phyloP scores from a whole-genome alignment of 331 rosid genomes.

The Dryas integrifolia region DNA sequence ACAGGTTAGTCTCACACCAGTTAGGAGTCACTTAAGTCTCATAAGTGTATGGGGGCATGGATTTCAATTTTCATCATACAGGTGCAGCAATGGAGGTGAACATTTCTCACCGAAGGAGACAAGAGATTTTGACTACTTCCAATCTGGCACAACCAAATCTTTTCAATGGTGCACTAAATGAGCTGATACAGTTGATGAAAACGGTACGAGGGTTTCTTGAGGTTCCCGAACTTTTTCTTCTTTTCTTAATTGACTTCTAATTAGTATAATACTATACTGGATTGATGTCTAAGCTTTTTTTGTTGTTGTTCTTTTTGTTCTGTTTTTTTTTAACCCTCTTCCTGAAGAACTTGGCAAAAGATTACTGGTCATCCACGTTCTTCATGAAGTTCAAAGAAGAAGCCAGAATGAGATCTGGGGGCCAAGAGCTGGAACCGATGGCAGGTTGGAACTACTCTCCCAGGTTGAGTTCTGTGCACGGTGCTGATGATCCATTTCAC shows the following conservation, averaged over 20 bases:
- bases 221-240: constrained; percentile 2
- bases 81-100: constrained; percentile 89
- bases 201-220: constrained; percentile 41
- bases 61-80: constrained; percentile 29
- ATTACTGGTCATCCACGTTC: constrained; percentile 92
- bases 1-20: constrained; percentile 46
- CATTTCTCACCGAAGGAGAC: constrained; percentile 81
- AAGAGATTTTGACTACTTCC: constrained; percentile 71
- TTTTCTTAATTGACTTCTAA: not conserved
- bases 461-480: constrained; percentile 75
- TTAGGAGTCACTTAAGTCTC: not conserved
- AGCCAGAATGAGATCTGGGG: constrained; percentile 47
- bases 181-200: constrained; percentile 72
- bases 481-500: constrained; percentile 85
- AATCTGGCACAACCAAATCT: constrained; percentile 66
- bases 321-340: not conserved
- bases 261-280: not conserved
- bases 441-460: constrained; percentile 77
- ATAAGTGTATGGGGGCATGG: not conserved
- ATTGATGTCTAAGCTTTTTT: not conserved
- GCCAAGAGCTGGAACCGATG: constrained; percentile 59
- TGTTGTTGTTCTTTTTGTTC: not conserved
- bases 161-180: constrained; percentile 66
- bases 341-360: constrained; percentile 70
- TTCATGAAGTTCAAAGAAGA: constrained; percentile 80